Evolutionary conservation across 352 stramenopile genomes (phyloP), one percentile per base, ranked within the genome.

Genomic region (Phytophthora lateralis): DNA sequence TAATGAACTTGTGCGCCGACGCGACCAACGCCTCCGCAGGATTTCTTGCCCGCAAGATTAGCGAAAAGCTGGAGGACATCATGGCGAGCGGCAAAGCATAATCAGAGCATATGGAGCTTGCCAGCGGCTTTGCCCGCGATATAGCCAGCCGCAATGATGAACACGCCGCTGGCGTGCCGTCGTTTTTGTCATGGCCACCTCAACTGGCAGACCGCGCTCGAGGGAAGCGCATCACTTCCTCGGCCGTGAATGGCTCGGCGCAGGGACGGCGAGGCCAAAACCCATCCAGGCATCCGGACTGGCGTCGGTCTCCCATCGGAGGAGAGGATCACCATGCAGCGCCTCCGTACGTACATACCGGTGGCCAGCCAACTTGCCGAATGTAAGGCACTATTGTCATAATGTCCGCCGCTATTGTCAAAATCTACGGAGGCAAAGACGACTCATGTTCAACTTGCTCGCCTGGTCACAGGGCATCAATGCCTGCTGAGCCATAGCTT

Each of bases 141-240:
- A 55, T 55, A 55, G 60, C 45, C 44, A 50, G 60, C 45, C 44
- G 30, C 39, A n/a, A 56, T 66, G 56, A 71, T 61, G 48, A 61
- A 58, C 49, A 54, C 39, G 37, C 41, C 39, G 34, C 44, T 41
- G 38, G 58, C 48, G 35, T 49, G 50, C 43, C 3, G 14, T 52
- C 26, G 42, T 26, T 35, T n/a, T 24, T 32, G 34, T 12, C 41
- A 30, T 24, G 21, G 12, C 34, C 35, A 35, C 12, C 47, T 66
- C 47, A 54, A 60, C 37, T 56, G 43, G 37, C 29, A 15, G 30
- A 48, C 44, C 32, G 46, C 46, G 38, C 29, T 26, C 14, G 55
- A 54, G 57, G 52, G 52, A 68, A 56, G 34, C 34, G 51, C 58
- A 60, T 60, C 52, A 51, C 58, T 42, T 56, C 52, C 34, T 26